These are phyloP conservation scores for Microbotryomycetes sp. DNA, from an alignment of 1,284 basidiomycete species.

Conservation along the genomic window DNA sequence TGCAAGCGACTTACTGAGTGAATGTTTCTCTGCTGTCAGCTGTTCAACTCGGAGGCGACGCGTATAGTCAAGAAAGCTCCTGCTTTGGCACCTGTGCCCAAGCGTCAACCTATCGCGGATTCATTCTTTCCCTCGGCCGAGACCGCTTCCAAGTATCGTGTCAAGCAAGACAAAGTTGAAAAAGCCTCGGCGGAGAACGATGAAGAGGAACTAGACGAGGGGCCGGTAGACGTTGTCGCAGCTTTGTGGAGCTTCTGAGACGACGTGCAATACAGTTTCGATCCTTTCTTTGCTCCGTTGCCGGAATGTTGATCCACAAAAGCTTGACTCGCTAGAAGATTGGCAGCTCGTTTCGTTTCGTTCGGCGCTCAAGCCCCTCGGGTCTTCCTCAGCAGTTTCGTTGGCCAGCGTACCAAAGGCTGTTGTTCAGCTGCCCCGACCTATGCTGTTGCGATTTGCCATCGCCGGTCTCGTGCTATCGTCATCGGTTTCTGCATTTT, in stretches of 20 bases:
- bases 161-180: background rate
- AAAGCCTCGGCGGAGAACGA: background rate
- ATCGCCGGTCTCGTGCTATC: background rate
- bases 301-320: no score
- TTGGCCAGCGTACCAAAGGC: no score
- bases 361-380: no score
- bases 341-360: background rate
- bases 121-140: constrained; percentile 29
- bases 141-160: background rate
- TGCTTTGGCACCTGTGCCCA: constrained; percentile 46
- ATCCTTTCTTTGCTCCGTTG: no score
- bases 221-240: constrained; percentile 11
- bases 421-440: no score
- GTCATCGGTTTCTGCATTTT: constrained; percentile 7
- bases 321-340: background rate
- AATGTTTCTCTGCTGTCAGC: constrained; percentile 46
- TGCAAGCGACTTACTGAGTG: constrained; percentile 10
- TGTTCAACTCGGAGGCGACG: constrained; percentile 79
- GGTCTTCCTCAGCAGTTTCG: no score
- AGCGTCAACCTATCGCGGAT: constrained; percentile 28
- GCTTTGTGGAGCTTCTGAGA: constrained; percentile 16
- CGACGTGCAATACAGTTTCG: no score
- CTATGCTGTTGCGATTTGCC: no score
- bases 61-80: constrained; percentile 70
- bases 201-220: background rate